phyloP scores from a whole-genome alignment of 2,329 filamentous ascomycete genomes.

The Thelonectria discophora region DNA sequence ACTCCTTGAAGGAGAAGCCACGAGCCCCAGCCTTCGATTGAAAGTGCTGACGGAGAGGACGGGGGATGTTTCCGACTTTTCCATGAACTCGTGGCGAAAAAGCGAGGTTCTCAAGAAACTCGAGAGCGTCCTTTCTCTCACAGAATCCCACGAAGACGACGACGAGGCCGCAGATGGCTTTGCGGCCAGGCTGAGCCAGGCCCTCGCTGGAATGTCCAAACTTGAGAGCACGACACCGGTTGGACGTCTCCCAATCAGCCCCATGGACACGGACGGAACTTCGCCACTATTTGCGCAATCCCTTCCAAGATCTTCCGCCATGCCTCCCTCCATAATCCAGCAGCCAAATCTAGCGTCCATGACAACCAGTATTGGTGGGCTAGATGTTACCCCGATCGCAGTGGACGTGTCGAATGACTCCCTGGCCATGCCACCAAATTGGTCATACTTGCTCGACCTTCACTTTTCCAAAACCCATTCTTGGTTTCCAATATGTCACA shows the following conservation, averaged over 20 bases:
- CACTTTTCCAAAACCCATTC: conserved; percentile 22
- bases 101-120: conserved; percentile 9
- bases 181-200: conserved; percentile 9
- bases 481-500: conserved; percentile 25
- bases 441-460: conserved; percentile 19
- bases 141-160: conserved; percentile 9
- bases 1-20: conserved; percentile 13
- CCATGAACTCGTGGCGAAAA: conserved; percentile 15
- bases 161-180: conserved; percentile 15
- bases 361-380: not conserved
- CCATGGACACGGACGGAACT: conserved; percentile 10
- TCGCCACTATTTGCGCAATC: not conserved
- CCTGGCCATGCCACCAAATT: conserved; percentile 2
- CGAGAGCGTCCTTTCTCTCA: not conserved
- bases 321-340: not conserved
- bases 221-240: not conserved
- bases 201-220: not conserved
- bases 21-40: not conserved
- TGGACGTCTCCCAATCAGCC: conserved; percentile 1
- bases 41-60: not conserved
- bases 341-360: not conserved
- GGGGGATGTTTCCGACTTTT: conserved; percentile 2
- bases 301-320: not conserved
- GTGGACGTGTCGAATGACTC: not conserved
- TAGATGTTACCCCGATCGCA: not conserved